phyloP scores from a whole-genome alignment of 2,329 filamentous ascomycete genomes.

The Dendrostoma leiphaemia region DNA sequence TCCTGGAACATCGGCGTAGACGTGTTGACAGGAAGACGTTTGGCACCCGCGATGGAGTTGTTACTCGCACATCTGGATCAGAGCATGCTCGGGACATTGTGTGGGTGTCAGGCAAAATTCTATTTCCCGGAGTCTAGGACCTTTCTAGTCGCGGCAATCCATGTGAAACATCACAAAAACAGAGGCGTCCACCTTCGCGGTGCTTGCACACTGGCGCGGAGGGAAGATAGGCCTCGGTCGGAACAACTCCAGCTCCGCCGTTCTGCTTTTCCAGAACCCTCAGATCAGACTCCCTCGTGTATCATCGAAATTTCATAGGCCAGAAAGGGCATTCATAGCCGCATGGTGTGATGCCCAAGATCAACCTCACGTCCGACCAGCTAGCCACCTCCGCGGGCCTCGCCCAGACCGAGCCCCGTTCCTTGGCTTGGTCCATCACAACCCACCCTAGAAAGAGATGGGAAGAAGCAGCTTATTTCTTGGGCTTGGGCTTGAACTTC shows the following conservation, averaged over 20 bases:
- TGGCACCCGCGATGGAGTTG: no score
- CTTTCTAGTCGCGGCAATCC: constrained; percentile 14
- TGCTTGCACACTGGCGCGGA: constrained; percentile 1
- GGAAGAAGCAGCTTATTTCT: constrained; percentile 23
- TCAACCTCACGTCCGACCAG: background rate
- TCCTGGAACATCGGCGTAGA: no score
- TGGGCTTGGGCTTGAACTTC: constrained; percentile 49
- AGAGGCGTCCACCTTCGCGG: background rate
- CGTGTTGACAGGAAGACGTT: no score
- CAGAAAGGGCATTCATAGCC: background rate
- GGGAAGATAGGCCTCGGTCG: background rate
- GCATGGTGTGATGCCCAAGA: background rate
- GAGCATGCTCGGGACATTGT: no score
- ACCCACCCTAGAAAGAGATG: background rate
- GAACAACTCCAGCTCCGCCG: background rate
- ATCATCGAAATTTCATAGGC: background rate
- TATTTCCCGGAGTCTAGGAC: constrained; percentile 17
- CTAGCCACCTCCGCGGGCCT: background rate
- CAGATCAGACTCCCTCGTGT: background rate
- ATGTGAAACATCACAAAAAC: constrained; percentile 5
- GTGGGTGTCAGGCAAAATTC: constrained; percentile 8
- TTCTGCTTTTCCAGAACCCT: constrained; percentile 1
- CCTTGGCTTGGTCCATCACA: background rate
- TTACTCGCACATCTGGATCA: no score
- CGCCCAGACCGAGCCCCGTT: background rate